Base-by-base conservation (phyloP, 2,329 filamentous ascomycete genomes). In the Aspergillus neoniger region DNA sequence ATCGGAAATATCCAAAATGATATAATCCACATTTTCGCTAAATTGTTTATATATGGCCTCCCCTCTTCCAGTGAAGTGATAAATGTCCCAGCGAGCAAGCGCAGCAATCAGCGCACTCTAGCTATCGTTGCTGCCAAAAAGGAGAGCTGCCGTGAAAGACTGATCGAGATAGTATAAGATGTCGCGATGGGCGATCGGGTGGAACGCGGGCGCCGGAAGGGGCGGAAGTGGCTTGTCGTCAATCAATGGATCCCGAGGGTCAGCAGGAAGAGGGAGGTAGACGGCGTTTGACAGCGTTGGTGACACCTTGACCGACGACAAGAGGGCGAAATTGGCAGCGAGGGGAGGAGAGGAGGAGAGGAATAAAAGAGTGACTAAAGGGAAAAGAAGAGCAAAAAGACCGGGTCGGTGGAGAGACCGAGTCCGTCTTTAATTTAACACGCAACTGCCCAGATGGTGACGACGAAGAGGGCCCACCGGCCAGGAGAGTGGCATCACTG, bases 1-100 rank as follows among this genome's bases (percentile, higher is more conserved):
- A 88, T 73, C 25, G 86, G 86, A 30, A 88, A 80, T 30, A 86
- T 72, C 85, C 78, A 81, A 60, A 79, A 79, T 30, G 79, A 81
- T 50, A 80, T 64, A 36, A 79, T 71, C 77, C 77, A 79, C 77
- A 80, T 80, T 19, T 44, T 62, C 73, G 58, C 23, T 17, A 39
- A 2, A 14, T 21, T 36, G 9, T 41, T 48, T 17, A 25, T 41
- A 41, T 23, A 41, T 23, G 23, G 32, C 39, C 47, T 17, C 17
- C 47, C 28, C 15, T n/a, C 21, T 38, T 3, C 19, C 15, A 36
- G 14, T 19, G 41, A 43, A 39, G 25, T 47, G 4, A 28, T 39
- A 19, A 25, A 17, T 25, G 12, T 17, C 23, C 5, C 21, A 8
- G 17, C 8, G 4, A 25, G 44, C 49, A 19, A 23, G 32, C 30